Base-by-base conservation (phyloP, 768 basidiomycete genomes). In the Leucosporidium creatinivorum region DNA sequence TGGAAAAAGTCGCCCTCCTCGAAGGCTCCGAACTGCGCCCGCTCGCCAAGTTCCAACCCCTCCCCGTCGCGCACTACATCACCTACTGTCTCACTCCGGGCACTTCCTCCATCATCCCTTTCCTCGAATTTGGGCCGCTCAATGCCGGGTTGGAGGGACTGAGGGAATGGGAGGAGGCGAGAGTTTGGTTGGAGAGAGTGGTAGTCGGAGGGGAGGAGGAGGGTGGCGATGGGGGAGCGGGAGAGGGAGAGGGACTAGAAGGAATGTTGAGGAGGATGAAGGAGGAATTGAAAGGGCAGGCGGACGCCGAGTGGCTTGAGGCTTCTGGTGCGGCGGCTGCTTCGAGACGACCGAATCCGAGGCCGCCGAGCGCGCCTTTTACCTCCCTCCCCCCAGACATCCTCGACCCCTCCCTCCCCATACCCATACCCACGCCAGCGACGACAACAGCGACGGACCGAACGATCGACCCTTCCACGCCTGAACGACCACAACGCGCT, bases 1-100 rank as follows among this genome's bases (percentile, higher is more conserved):
- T 73, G 56, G 75, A 74, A 26, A 66, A 68, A 13, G 60, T 75
- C 55, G 60, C 70, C 18, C 50, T 49, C 4, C 65, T 65, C 25
- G 74, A 75, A 49, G 61, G 64, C 0, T 49, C 70, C 30, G 61
- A 63, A 19, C 19, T 58, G 8, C 66, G 67, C 7, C 70, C 70
- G 0, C n/a, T 50, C 33, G 67, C 70, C 7, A n/a, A 28, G 3
- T 68, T 68, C 55, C 50, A 52, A 28, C 70, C 70, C 5, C 12
- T 63, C 26, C 67, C 66, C 33, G 67, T 68, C 19, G 59, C 64
- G 19, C n/a, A 49, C 30, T 72, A 68, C 64, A 61, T 66, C 54
- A 33, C 30, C 1, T 9, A 58, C 26, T 60, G 55, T 21, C 70
- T 71, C 44, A 36, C 66, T 3, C 30, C 61, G 0, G 26, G 30